Base-by-base conservation (phyloP, 805 yeast genomes). In the Blastobotrys peoriensis region DNA sequence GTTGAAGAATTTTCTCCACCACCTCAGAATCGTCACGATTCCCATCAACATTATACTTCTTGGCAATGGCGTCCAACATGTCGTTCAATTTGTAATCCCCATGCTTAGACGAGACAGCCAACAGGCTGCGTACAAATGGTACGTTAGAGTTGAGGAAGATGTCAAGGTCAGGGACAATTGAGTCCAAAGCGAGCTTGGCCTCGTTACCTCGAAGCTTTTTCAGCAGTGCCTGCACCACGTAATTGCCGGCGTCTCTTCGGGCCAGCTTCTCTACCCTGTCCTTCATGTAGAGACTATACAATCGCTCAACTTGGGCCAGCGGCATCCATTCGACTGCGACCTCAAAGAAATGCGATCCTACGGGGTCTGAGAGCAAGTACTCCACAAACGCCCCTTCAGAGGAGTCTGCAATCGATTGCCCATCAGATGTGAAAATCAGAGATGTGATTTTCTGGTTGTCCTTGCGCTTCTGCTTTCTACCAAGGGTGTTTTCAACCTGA, bases 311-410 rank as follows among this genome's bases (percentile, higher is more conserved):
- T 58, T 78, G 80, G 51, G 78, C 82, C 50, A 75, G 65, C 52
- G 93, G 79, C 49, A 82, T 80, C 47, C 74, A 75, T 39, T 74
- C 76, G 41, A 89, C 69, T 8, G 80, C 74, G 16, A 81, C 74
- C 62, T 93, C 87, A 21, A 91, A 69, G 68, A 93, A 91, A 64
- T 88, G 97, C 1, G 95, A 83, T 0, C 98, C 98, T n/a, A 89
- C 86, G 1, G 94, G 71, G 58, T 88, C 96, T 5, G 93, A 78
- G 30, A 91, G 66, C 44, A 89, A 69, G 56, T 83, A 84, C 60
- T 88, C 96, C 23, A 89, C 81, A 61, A 84, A 88, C 0, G 93
- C 78, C 40, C 51, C 51, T 41, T 57, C 61, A 2, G 49, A 38
- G 3, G 61, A 41, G 50, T 76, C 89, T 5, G 43, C 52, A 4